Percentiles rank a stretch among this genome's conserved stretches.
Conservation (phyloP, 768 basidiomycete genomes). For the Amyloporia xantha region DNA sequence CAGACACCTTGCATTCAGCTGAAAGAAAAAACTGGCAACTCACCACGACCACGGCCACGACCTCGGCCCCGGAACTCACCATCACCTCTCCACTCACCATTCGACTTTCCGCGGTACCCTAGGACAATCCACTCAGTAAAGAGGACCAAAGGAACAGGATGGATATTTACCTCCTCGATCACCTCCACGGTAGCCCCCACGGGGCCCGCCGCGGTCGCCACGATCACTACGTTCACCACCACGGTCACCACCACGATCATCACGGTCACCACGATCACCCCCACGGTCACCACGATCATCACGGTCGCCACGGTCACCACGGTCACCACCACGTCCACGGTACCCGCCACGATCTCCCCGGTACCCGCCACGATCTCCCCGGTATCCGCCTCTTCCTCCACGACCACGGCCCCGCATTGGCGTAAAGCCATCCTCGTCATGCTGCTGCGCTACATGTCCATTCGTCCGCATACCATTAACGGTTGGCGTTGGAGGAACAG, state of each 20-base stretch:
- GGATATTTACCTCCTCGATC: constrained; percentile 9
- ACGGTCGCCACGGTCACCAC: constrained; percentile 12
- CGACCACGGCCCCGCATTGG: constrained; percentile 29
- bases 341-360: constrained; percentile 14
- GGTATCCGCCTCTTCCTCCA: constrained; percentile 22
- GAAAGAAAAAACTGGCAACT: neutral
- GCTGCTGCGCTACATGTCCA: constrained; percentile 19
- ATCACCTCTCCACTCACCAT: constrained; percentile 25
- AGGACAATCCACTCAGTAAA: neutral
- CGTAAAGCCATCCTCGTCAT: constrained; percentile 60
- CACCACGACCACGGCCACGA: constrained; percentile 26
- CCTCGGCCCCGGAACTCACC: constrained; percentile 23
- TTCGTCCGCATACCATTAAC: constrained; percentile 19
- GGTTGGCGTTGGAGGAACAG: constrained; percentile 22
- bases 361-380: constrained; percentile 21
- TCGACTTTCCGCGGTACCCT: constrained; percentile 20
- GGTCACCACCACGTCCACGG: constrained; percentile 14
- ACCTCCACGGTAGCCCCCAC: constrained; percentile 10
- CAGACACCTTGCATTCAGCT: neutral
- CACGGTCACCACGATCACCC: constrained; percentile 11
- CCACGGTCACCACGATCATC: constrained; percentile 9
- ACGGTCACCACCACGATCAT: constrained; percentile 6
- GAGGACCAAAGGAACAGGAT: neutral
- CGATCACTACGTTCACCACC: constrained; percentile 7
- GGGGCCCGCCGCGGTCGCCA: constrained; percentile 6